Conservation (phyloP, 495 filamentous ascomycete genomes). For the Rhypophila decipiens region DNA sequence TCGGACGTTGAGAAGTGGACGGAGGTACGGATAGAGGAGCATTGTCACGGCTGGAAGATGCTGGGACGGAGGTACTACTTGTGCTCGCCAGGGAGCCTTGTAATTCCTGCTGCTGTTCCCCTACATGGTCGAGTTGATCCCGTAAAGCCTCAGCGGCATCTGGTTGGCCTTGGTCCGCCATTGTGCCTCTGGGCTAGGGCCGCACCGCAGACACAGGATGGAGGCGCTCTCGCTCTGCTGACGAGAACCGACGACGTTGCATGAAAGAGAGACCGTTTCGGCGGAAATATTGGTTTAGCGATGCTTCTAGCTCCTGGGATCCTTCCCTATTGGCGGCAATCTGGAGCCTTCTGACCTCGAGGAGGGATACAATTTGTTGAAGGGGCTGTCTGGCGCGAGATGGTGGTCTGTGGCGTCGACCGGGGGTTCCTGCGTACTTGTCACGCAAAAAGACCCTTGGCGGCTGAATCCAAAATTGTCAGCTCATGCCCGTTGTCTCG, state of each 20-base stretch:
- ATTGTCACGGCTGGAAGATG: too few species aligned
- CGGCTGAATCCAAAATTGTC: not conserved
- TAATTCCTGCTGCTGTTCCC: constrained; percentile 14
- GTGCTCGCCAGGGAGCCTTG: not conserved
- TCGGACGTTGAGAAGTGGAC: not conserved
- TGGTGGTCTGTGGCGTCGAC: not conserved
- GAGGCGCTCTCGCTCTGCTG: not conserved
- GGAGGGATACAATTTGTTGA: too few species aligned
- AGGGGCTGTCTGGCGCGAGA: not conserved
- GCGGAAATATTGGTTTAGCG: not conserved
- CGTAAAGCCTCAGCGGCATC: constrained; percentile 12
- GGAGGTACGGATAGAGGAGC: too few species aligned
- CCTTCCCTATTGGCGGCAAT: not conserved
- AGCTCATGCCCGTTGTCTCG: not conserved
- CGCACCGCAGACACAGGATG: not conserved
- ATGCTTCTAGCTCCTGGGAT: too few species aligned
- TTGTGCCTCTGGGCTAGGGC: not conserved
- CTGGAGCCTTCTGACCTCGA: too few species aligned
- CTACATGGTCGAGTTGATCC: constrained; percentile 19
- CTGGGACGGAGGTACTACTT: too few species aligned
- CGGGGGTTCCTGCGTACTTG: not conserved
- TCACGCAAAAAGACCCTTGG: not conserved
- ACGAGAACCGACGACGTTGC: not conserved
- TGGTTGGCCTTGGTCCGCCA: constrained; percentile 5
- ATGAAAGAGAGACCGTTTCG: not conserved